Percentiles rank a stretch among this genome's conserved stretches.
These are phyloP conservation scores for Metarhizium humberi DNA, from an alignment of 2,329 filamentous ascomycete species.

Conservation along the genomic window DNA sequence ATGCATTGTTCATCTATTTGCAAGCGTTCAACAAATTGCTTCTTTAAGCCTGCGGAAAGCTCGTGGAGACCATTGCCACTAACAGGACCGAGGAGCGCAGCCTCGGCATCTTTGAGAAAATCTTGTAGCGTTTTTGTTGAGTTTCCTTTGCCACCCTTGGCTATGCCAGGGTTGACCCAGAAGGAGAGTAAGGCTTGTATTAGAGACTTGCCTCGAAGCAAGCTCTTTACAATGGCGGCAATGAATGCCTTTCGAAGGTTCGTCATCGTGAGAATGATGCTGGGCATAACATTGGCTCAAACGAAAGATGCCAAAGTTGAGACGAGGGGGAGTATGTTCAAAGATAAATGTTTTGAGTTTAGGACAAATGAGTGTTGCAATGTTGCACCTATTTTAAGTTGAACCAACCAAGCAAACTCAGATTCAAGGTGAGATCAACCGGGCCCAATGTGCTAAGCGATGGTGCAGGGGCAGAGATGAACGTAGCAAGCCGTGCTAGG, in stretches of 20 bases:
- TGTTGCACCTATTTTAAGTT: neutral
- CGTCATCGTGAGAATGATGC: slow-evolving; percentile 48
- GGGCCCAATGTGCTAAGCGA: neutral
- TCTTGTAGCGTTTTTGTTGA: slow-evolving; percentile 29
- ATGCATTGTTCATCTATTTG: slow-evolving; percentile 46
- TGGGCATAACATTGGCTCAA: slow-evolving; percentile 32
- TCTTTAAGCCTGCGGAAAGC: slow-evolving; percentile 41
- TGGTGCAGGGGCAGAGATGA: neutral
- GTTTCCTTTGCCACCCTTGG: slow-evolving; percentile 18
- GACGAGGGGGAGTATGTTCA: neutral
- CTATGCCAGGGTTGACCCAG: slow-evolving; percentile 35
- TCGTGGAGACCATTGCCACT: slow-evolving; percentile 33
- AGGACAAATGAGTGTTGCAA: neutral
- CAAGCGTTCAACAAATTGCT: slow-evolving; percentile 45
- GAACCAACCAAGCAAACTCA: neutral
- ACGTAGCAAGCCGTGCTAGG: slow-evolving; percentile 1
- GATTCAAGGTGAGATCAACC: neutral
- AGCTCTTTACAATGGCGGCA: slow-evolving; percentile 45
- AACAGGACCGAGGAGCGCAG: slow-evolving; percentile 38
- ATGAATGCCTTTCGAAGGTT: slow-evolving; percentile 44
- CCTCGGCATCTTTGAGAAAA: slow-evolving; percentile 49
- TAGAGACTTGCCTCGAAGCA: slow-evolving; percentile 50
- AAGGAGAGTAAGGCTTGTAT: slow-evolving; percentile 47
- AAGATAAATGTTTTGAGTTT: neutral
- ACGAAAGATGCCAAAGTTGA: slow-evolving; percentile 2